Evolutionary conservation across 2,329 filamentous ascomycete species (phyloP).

Genomic region (Dryadomyces quercivorus): DNA sequence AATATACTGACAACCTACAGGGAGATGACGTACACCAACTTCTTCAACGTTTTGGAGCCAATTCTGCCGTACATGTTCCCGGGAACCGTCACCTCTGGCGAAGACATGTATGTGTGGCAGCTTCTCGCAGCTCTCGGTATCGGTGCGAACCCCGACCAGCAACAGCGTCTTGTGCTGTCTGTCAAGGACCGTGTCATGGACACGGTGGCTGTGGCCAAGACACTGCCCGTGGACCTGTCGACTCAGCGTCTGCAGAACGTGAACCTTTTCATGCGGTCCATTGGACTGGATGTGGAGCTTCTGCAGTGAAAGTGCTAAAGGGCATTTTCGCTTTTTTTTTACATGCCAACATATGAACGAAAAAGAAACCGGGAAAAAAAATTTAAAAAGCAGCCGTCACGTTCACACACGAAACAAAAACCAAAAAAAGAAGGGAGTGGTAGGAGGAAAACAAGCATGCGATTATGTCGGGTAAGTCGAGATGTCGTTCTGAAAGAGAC

Average conservation of each 20-base stretch:
- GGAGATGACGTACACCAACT: constrained; percentile 67
- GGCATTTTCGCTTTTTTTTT: neutral
- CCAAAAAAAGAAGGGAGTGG: neutral
- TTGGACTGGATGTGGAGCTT: constrained; percentile 90
- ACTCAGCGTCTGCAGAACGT: constrained; percentile 78
- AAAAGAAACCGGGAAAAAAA: neutral
- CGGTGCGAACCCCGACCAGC: constrained; percentile 84
- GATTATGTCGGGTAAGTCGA: neutral
- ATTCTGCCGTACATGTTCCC: constrained; percentile 81
- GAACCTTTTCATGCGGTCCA: constrained; percentile 96
- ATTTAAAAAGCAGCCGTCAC: neutral
- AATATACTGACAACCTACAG: constrained; percentile 30
- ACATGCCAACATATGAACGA: neutral
- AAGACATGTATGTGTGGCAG: constrained; percentile 97
- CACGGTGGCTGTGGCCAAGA: constrained; percentile 80
- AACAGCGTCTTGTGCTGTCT: constrained; percentile 84
- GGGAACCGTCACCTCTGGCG: constrained; percentile 74
- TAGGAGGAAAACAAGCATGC: neutral
- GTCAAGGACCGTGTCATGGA: constrained; percentile 98
- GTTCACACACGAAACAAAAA: neutral
- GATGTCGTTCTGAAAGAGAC: neutral
- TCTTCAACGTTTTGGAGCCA: constrained; percentile 82
- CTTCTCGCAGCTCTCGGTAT: constrained; percentile 93
- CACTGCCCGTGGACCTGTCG: constrained; percentile 75
- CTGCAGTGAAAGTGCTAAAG: constrained; percentile 23